Evolutionary conservation across 805 yeast genomes (phyloP).

Genomic region (Kazachstania africana): DNA sequence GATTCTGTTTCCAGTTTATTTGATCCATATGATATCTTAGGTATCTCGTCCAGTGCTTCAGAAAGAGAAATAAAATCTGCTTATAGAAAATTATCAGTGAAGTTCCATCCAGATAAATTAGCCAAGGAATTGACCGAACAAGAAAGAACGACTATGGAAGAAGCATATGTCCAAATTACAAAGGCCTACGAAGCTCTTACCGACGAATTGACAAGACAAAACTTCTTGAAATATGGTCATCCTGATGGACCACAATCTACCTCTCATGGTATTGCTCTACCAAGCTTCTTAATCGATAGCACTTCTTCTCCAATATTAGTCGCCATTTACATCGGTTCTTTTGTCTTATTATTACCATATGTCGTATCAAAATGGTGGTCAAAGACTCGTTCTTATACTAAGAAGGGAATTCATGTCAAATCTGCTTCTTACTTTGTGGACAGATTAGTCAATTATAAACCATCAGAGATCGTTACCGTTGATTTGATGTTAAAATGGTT

Average conservation of each 20-base stretch:
- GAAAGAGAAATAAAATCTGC: conserved; percentile 72
- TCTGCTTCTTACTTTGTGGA: conserved; percentile 77
- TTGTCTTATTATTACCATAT: conserved; percentile 70
- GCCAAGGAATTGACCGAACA: conserved; percentile 46
- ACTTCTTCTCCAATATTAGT: conserved; percentile 55
- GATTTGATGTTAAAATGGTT: conserved; percentile 47
- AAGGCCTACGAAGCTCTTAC: conserved; percentile 93
- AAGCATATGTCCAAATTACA: conserved; percentile 65
- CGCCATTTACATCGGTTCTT: conserved; percentile 52
- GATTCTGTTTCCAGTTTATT: conserved; percentile 38
- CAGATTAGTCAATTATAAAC: conserved; percentile 60
- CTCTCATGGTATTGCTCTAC: conserved; percentile 89
- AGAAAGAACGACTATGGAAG: conserved; percentile 51
- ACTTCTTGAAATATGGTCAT: conserved; percentile 80
- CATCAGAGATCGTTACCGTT: conserved; percentile 49
- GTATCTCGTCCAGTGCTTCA: conserved; percentile 51
- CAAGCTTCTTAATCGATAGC: conserved; percentile 81
- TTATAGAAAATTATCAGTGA: conserved; percentile 77
- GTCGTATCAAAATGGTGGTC: conserved; percentile 88
- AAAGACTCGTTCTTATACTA: conserved; percentile 66
- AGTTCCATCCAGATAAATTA: conserved; percentile 89
- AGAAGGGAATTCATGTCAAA: conserved; percentile 66
- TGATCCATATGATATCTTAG: conserved; percentile 87
- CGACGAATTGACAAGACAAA: conserved; percentile 73
- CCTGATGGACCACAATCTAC: conserved; percentile 96